Percentiles rank a stretch among this genome's conserved stretches.
Conservation (phyloP, 2,329 filamentous ascomycete species). For the Lojkania enalia region DNA sequence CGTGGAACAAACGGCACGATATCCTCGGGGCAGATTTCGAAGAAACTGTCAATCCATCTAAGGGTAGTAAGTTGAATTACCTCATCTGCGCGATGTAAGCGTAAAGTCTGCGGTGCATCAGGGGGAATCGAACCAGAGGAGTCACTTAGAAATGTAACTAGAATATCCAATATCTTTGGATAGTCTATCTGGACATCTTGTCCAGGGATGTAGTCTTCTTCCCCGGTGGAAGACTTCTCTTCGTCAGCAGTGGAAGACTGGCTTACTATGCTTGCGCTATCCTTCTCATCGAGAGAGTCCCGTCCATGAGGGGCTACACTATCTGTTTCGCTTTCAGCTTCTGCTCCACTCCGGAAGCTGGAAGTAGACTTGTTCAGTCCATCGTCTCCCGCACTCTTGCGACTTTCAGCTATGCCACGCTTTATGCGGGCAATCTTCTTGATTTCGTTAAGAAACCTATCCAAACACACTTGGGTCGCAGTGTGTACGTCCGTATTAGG, state of each 20-base stretch:
- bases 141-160: constrained; percentile 85
- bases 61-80: constrained; percentile 89
- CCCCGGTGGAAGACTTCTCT: constrained; percentile 56
- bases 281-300: constrained; percentile 55
- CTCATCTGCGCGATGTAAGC: constrained; percentile 52
- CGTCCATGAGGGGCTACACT: constrained; percentile 53
- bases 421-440: constrained; percentile 92
- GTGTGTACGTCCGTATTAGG: constrained; percentile 93
- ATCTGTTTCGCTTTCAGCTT: constrained; percentile 57
- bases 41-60: constrained; percentile 93
- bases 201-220: constrained; percentile 95
- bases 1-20: constrained; percentile 93
- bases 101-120: constrained; percentile 55
- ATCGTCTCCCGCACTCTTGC: constrained; percentile 66
- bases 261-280: constrained; percentile 48
- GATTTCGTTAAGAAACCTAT: constrained; percentile 90
- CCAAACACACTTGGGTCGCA: constrained; percentile 83
- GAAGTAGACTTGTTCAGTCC: constrained; percentile 72
- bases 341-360: constrained; percentile 39
- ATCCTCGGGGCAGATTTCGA: constrained; percentile 96
- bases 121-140: constrained; percentile 61
- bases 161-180: constrained; percentile 85
- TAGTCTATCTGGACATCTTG: constrained; percentile 97
- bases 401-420: constrained; percentile 86
- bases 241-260: constrained; percentile 40